phyloP scores from a whole-genome alignment of 2,329 filamentous ascomycete species.

The Fusarium irregulare region DNA sequence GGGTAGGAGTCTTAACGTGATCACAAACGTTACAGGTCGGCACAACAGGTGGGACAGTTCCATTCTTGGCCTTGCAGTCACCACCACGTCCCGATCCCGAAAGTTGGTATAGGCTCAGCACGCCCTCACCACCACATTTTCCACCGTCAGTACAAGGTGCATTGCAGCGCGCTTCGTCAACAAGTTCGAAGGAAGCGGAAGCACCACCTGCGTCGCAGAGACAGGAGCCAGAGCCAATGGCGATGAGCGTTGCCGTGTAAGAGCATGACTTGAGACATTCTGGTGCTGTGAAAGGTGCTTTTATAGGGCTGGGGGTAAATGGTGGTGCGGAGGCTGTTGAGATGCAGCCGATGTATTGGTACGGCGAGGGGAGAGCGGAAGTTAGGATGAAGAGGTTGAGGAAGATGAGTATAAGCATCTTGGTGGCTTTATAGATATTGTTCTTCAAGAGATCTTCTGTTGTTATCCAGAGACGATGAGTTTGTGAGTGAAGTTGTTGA shows the following conservation, averaged over 20 bases:
- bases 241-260: slow-evolving; percentile 35
- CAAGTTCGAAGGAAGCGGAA: slow-evolving; percentile 7
- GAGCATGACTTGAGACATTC: slow-evolving; percentile 27
- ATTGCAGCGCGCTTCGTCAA: slow-evolving; percentile 40
- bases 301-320: slow-evolving; percentile 36
- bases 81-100: slow-evolving; percentile 1
- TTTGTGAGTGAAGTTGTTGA: neutral
- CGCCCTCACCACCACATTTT: slow-evolving; percentile 42
- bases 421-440: neutral
- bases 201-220: slow-evolving; percentile 34
- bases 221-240: slow-evolving; percentile 40
- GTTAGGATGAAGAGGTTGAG: slow-evolving; percentile 42
- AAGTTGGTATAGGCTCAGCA: slow-evolving; percentile 30
- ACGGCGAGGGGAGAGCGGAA: slow-evolving; percentile 26
- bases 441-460: neutral
- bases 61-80: neutral
- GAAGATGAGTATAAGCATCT: slow-evolving; percentile 22
- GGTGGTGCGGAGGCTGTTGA: slow-evolving; percentile 10
- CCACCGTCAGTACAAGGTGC: slow-evolving; percentile 38
- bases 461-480: neutral
- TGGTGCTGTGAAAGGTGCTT: slow-evolving; percentile 20
- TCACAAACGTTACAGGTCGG: slow-evolving; percentile 18
- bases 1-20: neutral
- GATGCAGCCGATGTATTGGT: slow-evolving; percentile 48
- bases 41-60: slow-evolving; percentile 12